phyloP scores from a whole-genome alignment of 2,329 filamentous ascomycete genomes.

The Westerdykella ornata region DNA sequence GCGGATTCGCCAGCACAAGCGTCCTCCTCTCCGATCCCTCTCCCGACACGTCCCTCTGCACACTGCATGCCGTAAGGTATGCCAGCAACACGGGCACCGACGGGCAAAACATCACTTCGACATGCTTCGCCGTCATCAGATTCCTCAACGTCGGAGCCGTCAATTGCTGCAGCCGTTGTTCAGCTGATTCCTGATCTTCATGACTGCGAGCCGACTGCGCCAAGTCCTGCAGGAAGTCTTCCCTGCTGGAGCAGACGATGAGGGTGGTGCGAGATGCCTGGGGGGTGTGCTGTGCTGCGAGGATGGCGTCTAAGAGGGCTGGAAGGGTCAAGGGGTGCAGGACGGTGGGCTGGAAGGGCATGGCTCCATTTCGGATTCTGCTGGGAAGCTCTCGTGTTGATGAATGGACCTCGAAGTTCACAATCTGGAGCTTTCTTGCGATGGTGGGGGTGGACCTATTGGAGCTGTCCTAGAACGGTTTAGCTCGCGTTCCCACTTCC shows the following conservation, averaged over 20 bases:
- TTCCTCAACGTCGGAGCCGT: slow-evolving; percentile 61
- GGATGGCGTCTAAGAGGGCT: slow-evolving; percentile 56
- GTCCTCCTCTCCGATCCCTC: slow-evolving; percentile 15
- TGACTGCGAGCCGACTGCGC: slow-evolving; percentile 40
- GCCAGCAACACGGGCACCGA: slow-evolving; percentile 72
- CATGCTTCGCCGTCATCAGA: slow-evolving; percentile 60
- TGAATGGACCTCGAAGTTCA: too few species aligned
- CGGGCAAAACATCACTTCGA: slow-evolving; percentile 65
- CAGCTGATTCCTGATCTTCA: slow-evolving; percentile 4
- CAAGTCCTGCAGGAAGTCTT: slow-evolving; percentile 59
- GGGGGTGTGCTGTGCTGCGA: slow-evolving; percentile 45
- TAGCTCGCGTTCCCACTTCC: slow-evolving; percentile 3
- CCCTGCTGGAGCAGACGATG: slow-evolving; percentile 61
- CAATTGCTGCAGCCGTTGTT: slow-evolving; percentile 35
- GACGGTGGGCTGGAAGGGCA: slow-evolving; percentile 30
- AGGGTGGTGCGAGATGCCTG: slow-evolving; percentile 54
- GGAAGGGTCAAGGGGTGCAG: slow-evolving; percentile 37
- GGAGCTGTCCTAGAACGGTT: not conserved
- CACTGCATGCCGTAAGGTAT: slow-evolving; percentile 56
- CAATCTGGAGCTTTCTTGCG: too few species aligned
- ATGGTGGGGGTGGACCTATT: too few species aligned
- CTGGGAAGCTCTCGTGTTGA: not conserved
- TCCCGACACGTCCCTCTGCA: slow-evolving; percentile 6
- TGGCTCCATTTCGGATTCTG: slow-evolving; percentile 1
- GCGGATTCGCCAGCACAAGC: slow-evolving; percentile 59